These are phyloP conservation scores for Nothomitra cinnamomea DNA, from an alignment of 2,329 filamentous ascomycete genomes.

Conservation along the genomic window DNA sequence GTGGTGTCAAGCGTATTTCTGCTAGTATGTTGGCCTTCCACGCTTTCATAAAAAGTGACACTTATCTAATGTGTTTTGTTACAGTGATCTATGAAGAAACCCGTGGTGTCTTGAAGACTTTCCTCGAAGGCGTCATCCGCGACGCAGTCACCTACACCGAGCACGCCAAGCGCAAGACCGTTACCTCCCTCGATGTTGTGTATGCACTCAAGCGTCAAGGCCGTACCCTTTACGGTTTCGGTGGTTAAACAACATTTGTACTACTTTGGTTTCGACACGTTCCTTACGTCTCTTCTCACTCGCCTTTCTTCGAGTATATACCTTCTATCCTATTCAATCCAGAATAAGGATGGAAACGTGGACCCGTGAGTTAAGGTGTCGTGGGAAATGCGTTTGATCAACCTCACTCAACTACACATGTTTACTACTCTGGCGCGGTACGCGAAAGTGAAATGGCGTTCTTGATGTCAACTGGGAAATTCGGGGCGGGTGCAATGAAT, in stretches of 20 bases:
- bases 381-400: not conserved
- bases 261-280: not conserved
- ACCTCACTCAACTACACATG: not conserved
- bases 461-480: not conserved
- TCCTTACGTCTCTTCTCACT: not conserved
- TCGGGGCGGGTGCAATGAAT: not conserved
- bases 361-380: too few relatives aligned
- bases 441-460: not conserved
- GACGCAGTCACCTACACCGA: slow-evolving; percentile 69
- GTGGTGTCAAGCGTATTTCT: slow-evolving; percentile 99
- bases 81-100: slow-evolving; percentile 71
- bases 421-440: not conserved
- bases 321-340: not conserved
- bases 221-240: slow-evolving; percentile 51
- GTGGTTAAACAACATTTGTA: slow-evolving; percentile 30
- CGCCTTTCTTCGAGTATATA: not conserved
- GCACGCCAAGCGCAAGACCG: slow-evolving; percentile 65
- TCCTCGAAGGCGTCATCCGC: slow-evolving; percentile 67
- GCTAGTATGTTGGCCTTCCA: slow-evolving; percentile 45
- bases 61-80: slow-evolving; percentile 12
- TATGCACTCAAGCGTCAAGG: slow-evolving; percentile 48
- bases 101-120: slow-evolving; percentile 67
- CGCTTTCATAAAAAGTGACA: not conserved
- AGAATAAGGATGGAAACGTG: not conserved
- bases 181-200: slow-evolving; percentile 47